Base-by-base conservation (phyloP, 108 stramenopile genomes). In the Conticribra guillardii region DNA sequence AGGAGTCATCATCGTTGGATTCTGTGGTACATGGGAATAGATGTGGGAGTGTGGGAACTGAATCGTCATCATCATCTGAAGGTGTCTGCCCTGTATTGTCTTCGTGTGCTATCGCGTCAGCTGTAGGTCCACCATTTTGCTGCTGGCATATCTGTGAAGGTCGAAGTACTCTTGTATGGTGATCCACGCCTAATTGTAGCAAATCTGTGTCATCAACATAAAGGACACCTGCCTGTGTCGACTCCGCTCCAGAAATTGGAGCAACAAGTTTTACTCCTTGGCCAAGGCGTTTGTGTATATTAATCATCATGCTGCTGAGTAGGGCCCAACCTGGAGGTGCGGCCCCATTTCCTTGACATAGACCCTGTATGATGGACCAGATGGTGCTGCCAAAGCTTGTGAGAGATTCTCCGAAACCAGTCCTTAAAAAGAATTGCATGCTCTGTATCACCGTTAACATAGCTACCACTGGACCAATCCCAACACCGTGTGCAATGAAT, bases 391-490 rank as follows among this genome's bases (percentile, higher is more conserved):
- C 66, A 22, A 51, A 50, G 33, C 18, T 58, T 0, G 41, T 17
- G 1, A 9, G 8, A 7, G 76, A 78, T 27, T 71, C 63, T 0
- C 76, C 76, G n/a, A 66, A 72, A 0, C 71, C 76, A 0, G 63
- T 78, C 0, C 76, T 26, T 0, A 78, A 56, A 26, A 17, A 60
- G 64, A 63, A 78, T 18, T 65, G 28, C 76, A 78, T 78, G 1
- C 7, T 2, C 1, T 56, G 53, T 19, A 78, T 63, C 0, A 70
- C 31, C 3, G 14, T 21, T 2, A 78, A 47, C 64, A 78, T 71
- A 2, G 7, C 7, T 0, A 41, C 41, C 0, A 64, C 34, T 11
- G 76, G 15, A 14, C 50, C 44, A 1, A 37, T 4, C 17, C 1
- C 32, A 0, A 71, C 44, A 2, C 47, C 46, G 2, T 45, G 60